Evolutionary conservation across 345 rosid species (phyloP), one percentile per base, ranked within the genome.

Genomic region (Jatropha curcas): DNA sequence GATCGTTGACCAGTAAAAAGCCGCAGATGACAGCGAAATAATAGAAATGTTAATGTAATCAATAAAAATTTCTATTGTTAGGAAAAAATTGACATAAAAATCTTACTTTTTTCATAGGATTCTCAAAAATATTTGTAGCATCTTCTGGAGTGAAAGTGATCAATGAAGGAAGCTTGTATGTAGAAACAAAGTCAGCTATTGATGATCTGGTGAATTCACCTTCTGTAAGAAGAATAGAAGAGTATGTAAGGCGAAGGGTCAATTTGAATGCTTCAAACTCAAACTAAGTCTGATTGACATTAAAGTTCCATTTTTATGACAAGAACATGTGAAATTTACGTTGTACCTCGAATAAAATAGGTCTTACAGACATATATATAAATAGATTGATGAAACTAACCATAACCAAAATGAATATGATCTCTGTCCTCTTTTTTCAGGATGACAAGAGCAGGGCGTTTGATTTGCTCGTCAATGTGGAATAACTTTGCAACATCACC

Each of bases 381-480:
- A n/a, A 30, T n/a, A 30, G 19, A 20, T 16, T 62, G 46, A 33
- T 20, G n/a, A 65, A 70, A 19, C 66, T 39, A 33, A 72, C 73
- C 80, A 66, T 48, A 58, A 48, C 1, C 62, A 25, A 24, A 20
- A 45, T 67, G 34, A 34, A 25, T 67, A 67, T n/a, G 43, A 34
- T 58, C 66, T 33, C 4, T 25, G 20, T 4, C 17, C 48, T 57
- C 63, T 28, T 22, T 66, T 53, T 51, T 56, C 45, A 77, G 35
- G 33, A 77, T 37, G n/a, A 77, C 41, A 30, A 77, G 57, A 27
- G 73, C 73, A 13, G 80, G 80, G 56, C 52, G 73, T 67, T 71
- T 60, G 73, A 17, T 20, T 35, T 67, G 50, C 10, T 39, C 69
- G 28, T 66, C 72, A 33, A 77, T 37, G 9, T 55, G 46, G 50